A percentile compares a stretch with the other conserved stretches of the same genome.
Conservation (phyloP, 2,329 filamentous ascomycete species). For the Kalmusia sp. region DNA sequence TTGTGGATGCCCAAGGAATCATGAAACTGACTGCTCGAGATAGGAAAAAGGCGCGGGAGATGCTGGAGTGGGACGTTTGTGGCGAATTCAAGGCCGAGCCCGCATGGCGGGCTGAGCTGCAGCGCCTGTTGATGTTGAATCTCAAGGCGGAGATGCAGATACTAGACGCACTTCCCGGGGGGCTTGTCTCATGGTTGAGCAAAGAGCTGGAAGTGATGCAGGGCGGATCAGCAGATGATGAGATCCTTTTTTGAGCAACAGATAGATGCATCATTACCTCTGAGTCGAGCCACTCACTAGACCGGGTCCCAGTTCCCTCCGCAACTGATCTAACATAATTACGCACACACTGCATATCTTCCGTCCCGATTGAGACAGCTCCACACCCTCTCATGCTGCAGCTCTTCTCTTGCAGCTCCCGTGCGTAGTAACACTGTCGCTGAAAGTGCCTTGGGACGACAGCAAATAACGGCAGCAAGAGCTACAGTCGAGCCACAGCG, state of each 20-base stretch:
- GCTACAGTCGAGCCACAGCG: not conserved
- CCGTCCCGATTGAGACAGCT: slow-evolving; percentile 13
- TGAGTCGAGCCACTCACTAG: not conserved
- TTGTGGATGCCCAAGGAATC: slow-evolving; percentile 46
- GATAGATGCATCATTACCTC: slow-evolving; percentile 7
- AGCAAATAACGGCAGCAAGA: not conserved
- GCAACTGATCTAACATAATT: slow-evolving; percentile 15
- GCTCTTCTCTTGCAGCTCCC: slow-evolving; percentile 3
- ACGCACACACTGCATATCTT: slow-evolving; percentile 20
- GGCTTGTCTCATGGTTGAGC: slow-evolving; percentile 40
- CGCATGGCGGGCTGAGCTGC: slow-evolving; percentile 64
- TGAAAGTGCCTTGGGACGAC: not conserved
- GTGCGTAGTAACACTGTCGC: not conserved
- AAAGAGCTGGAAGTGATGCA: slow-evolving; percentile 23
- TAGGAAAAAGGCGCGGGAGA: slow-evolving; percentile 61
- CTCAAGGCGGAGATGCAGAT: slow-evolving; percentile 81
- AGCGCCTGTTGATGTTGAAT: slow-evolving; percentile 76
- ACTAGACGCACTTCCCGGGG: slow-evolving; percentile 56
- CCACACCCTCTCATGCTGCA: slow-evolving; percentile 18
- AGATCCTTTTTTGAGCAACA: slow-evolving; percentile 33
- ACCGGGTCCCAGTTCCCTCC: not conserved
- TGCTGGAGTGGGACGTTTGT: slow-evolving; percentile 56
- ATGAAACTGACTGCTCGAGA: slow-evolving; percentile 64
- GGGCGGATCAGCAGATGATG: slow-evolving; percentile 26
- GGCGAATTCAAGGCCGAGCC: slow-evolving; percentile 41